Base-by-base conservation (phyloP, 1,284 basidiomycete genomes). In the Xerocomus nothofagi region DNA sequence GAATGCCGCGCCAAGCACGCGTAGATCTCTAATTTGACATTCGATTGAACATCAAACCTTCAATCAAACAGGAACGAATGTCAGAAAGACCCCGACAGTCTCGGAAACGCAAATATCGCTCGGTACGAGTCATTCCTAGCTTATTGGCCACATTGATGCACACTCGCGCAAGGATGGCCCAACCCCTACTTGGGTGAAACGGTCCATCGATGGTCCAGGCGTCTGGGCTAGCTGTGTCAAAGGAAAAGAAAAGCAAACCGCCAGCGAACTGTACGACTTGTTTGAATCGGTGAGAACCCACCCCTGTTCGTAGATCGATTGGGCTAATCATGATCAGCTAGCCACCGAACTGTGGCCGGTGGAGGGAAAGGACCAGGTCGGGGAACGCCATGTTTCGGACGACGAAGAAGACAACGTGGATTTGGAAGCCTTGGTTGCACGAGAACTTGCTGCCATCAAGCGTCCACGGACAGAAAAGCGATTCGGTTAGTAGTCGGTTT, bases 211-310 rank as follows among this genome's bases (percentile, higher is more conserved):
- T 51, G 88, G 88, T 6, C 89, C 89, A 32, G 88, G 88, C 20
- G 71, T 91, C 15, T 91, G 89, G 89, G 83, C 82, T 6, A 89
- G 83, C 57, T 91, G 88, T 55, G 78, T 88, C 24, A 87, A 86
- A 65, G 88, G 89, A 18, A 91, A 86, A 60, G 89, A 92, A 65
- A 86, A 77, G 54, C 84, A 84, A 59, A 78, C 86, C 0, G 78
- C 88, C 5, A 80, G 82, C 29, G 90, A 92, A 62, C 67, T 89
- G 33, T 87, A 84, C 56, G 86, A 89, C 62, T 62, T 92, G 11
- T 88, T 92, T 51, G 86, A 89, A 55, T 79, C 78, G 47, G 89
- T 90, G 56, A 61, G 60, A 31, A 41, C 18, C 33, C 17, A 39
- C 14, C 18, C 27, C 32, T 10, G 24, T 8, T 18, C 49, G 15